A percentile compares a stretch with the other conserved stretches of the same genome.
Conservation (phyloP, 2,329 filamentous ascomycete species). For the Incumbomyces lentus region DNA sequence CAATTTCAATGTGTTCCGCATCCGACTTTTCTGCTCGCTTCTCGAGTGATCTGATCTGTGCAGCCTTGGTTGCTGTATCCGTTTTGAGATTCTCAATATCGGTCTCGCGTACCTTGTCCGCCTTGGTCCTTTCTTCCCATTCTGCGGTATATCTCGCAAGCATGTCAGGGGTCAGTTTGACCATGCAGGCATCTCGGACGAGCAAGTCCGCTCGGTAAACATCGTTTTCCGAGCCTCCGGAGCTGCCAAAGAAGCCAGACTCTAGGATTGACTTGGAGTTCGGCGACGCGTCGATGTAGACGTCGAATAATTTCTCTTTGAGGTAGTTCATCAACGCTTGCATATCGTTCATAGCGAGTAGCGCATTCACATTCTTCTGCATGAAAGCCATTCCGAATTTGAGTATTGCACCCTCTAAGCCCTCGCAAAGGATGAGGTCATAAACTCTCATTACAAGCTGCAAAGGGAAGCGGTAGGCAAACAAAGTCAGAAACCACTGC, state of each 20-base stretch:
- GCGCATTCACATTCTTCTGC: conserved; percentile 74
- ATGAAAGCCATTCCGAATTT: conserved; percentile 93
- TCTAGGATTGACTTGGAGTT: conserved; percentile 89
- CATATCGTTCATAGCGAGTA: conserved; percentile 87
- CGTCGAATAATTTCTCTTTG: conserved; percentile 89
- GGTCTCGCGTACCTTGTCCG: conserved; percentile 69
- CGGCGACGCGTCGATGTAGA: conserved; percentile 89
- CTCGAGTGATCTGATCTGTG: conserved; percentile 74
- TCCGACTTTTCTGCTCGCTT: conserved; percentile 81
- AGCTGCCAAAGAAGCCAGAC: conserved; percentile 93
- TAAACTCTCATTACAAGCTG: conserved; percentile 95
- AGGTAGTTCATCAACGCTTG: conserved; percentile 75
- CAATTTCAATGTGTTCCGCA: conserved; percentile 78
- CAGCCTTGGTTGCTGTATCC: conserved; percentile 56
- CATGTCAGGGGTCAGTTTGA: conserved; percentile 73
- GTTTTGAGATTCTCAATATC: conserved; percentile 66
- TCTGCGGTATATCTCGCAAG: conserved; percentile 72
- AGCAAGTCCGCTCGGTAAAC: conserved; percentile 90
- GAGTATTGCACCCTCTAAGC: conserved; percentile 74
- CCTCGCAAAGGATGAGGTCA: conserved; percentile 87
- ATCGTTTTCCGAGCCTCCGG: conserved; percentile 81
- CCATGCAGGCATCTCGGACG: conserved; percentile 80
- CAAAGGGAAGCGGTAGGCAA: conserved; percentile 92
- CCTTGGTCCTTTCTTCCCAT: conserved; percentile 83
- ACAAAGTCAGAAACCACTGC: conserved; percentile 98